A percentile compares a stretch with the other conserved stretches of the same genome.
Evolutionary conservation across 1,284 basidiomycete genomes (phyloP).

Genomic region (Rhizoctonia solani): DNA sequence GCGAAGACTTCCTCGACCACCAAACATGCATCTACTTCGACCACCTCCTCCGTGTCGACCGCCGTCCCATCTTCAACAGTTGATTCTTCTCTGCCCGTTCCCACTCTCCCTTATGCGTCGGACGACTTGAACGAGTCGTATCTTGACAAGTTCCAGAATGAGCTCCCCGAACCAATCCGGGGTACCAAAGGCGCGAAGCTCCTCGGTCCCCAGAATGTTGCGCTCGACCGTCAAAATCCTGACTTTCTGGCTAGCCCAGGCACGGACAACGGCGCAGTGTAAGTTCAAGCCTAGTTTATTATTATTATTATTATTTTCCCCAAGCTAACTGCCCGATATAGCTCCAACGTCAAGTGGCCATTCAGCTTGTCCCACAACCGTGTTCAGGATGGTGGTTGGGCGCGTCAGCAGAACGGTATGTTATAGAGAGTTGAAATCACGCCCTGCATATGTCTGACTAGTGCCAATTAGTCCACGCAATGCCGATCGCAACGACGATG

Average conservation of each 20-base stretch:
- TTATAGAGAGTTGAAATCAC: background rate
- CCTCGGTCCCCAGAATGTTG: constrained; percentile 39
- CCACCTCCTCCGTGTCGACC: too few species aligned
- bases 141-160: constrained; percentile 11
- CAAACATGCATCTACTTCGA: background rate
- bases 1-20: background rate
- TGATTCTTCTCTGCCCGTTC: background rate
- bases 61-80: too few species aligned
- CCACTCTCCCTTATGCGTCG: constrained; percentile 9
- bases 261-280: constrained; percentile 43
- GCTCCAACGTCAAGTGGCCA: constrained; percentile 77
- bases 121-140: constrained; percentile 27
- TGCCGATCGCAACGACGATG: constrained; percentile 66
- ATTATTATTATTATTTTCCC: too few species aligned
- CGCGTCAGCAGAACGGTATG: constrained; percentile 66
- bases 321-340: constrained; percentile 48
- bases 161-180: constrained; percentile 35
- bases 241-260: constrained; percentile 40
- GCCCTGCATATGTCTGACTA: constrained; percentile 34
- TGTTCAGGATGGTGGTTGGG: constrained; percentile 73
- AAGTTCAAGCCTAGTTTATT: background rate
- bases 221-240: constrained; percentile 32
- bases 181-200: constrained; percentile 40
- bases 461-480: constrained; percentile 49
- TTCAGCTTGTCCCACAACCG: constrained; percentile 71